Base-by-base conservation (phyloP, 106 monocot genomes). In the Dendrobium officinale region DNA sequence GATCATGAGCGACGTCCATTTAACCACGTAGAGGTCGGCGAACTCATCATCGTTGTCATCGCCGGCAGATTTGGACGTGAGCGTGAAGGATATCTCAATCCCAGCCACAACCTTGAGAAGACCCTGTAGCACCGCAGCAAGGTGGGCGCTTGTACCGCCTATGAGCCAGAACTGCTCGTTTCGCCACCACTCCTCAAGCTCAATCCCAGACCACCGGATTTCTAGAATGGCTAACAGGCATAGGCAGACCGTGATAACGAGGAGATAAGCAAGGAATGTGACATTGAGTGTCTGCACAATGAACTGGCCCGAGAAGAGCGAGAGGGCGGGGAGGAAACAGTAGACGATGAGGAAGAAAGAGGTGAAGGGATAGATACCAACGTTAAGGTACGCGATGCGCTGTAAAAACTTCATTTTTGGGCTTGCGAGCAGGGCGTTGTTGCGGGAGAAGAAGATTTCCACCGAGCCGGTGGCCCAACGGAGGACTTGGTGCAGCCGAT, bases 311-410 rank as follows among this genome's bases (percentile, higher is more conserved):
- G 90, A 89, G 88, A 93, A 89, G 84, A 93, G 91, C 3, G 91
- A 93, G 72, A 93, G 89, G 24, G 93, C 93, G 13, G 91, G 93
- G 56, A 93, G 87, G 85, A 93, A 93, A 84, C 93, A 93, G 79
- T 93, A 93, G 27, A 91, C 93, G 10, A 93, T 84, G 78, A 93
- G 91, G 88, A 93, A 93, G 55, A 91, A 81, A 37, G 91, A 93
- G 68, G 93, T 93, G 93, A 93, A 93, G 0, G 93, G 93, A 55
- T 93, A 93, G 64, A 93, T 82, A 75, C 88, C 88, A 20, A 88
- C 88, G 64, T 88, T 88, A 19, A 85, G 88, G 80, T 88, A 89
- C 4, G 89, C 93, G 16, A 93, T 73, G 26, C 93, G 78, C 74
- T 93, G 93, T 27, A 93, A 87, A 45, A 91, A 6, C 85, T 90